These are phyloP conservation scores for Eucalyptus tenuipes DNA, from an alignment of 345 rosid genomes.

Conservation along the genomic window DNA sequence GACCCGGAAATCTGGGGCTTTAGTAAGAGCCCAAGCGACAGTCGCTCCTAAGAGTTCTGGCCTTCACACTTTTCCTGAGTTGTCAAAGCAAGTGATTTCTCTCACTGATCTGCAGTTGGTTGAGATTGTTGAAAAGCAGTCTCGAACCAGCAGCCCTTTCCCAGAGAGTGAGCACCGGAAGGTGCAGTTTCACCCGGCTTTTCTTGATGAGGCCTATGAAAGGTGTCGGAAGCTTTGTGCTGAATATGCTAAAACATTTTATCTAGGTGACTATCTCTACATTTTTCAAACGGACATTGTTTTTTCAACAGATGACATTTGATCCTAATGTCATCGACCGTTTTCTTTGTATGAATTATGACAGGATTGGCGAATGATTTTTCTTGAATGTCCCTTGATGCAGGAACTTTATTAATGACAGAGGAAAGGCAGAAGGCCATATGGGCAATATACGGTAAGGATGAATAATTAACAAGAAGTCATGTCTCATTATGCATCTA, in stretches of 20 bases:
- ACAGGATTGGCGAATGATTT: background rate
- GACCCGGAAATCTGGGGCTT: background rate
- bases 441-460: conserved; percentile 60
- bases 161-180: background rate
- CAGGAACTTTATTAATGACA: conserved; percentile 58
- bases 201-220: conserved; percentile 39
- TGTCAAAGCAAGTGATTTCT: conserved; percentile 15
- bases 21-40: conserved; percentile 9
- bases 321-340: background rate
- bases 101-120: conserved; percentile 13
- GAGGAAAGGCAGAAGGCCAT: conserved; percentile 47
- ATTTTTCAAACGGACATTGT: background rate
- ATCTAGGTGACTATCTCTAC: conserved; percentile 20
- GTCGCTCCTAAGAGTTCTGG: conserved; percentile 7
- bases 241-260: conserved; percentile 57
- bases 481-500: background rate
- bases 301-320: background rate
- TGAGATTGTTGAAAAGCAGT: conserved; percentile 30
- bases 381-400: background rate
- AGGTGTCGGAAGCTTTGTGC: conserved; percentile 35
- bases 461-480: background rate
- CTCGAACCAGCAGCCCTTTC: background rate
- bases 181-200: conserved; percentile 19
- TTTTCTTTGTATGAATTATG: background rate
- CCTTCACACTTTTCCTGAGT: background rate